Base-by-base conservation (phyloP, 2,329 filamentous ascomycete species). In the Penicillium sp. region DNA sequence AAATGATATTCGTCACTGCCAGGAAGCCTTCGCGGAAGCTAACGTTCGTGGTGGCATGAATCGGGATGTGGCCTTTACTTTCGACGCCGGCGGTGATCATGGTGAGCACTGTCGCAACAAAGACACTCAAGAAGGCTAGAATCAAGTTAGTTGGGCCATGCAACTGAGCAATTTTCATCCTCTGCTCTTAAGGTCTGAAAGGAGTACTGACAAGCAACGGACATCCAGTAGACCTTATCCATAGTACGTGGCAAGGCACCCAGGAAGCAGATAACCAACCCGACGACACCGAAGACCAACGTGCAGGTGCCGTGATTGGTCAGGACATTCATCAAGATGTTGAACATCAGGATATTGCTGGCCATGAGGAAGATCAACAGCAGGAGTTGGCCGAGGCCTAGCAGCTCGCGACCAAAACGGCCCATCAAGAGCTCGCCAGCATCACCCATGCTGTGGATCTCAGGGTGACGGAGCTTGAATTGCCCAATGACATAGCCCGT, bases 311-410 rank as follows among this genome's bases (percentile, higher is more conserved):
- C 76, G 44, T 83, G 75, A 3, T 77, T 63, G 5, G 80, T 81
- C 29, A 87, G 68, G 33, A 75, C 79, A 51, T 80, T 80, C 62
- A 86, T 77, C 54, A 82, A 78, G 51, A 86, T 82, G 19, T 76
- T 76, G 46, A 85, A 85, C 0, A 81, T 84, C 43, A 86, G 67
- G 39, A 84, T 74, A 63, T 87, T 84, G n/a, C 81, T 84, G 17
- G 76, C 81, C 62, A 83, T 80, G 43, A 84, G 76, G 66, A 87
- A 84, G 42, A 83, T 69, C 25, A 86, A 67, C 57, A 86, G 78
- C 11, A 86, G 62, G 2, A 76, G 64, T 50, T 84, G 81, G 51
- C 77, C 80, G 43, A 71, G 64, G 20, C 79, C 80, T 23, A 84
- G 69, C 29, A 87, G 44, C 56, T 83, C 79, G 45, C 80, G 77